Base-by-base conservation (phyloP, 2,329 filamentous ascomycete genomes). In the Didymella keratinophila region DNA sequence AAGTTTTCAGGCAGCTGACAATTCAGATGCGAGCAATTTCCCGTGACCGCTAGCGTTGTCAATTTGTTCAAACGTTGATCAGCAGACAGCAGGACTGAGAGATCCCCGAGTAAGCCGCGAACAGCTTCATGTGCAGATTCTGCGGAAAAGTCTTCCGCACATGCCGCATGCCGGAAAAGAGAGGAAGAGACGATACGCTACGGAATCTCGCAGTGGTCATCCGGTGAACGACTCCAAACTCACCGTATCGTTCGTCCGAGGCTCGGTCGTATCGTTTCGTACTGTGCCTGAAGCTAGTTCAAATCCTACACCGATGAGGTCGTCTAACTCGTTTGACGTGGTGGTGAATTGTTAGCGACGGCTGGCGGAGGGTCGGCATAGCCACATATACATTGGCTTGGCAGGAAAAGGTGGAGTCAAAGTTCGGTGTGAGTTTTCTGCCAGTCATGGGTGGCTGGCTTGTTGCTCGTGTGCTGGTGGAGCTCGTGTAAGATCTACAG, bases 171-270 rank as follows among this genome's bases (percentile, higher is more conserved):
- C 51, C 45, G 45, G n/a, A 45, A 44, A 56, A 34, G 20, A 21
- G 6, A 42, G 20, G 36, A 39, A 18, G 36, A 27, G 8, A 42
- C 16, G 25, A 27, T 18, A 45, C 48, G 48, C 48, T 51, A 43
- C 30, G 41, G 23, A 39, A 27, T 23, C n/a, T 28, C 18, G 34
- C 10, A 8, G 12, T 36, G 32, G 20, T 20, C 12, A 30, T 52
- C 50, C 49, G 50, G 39, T 27, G 45, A 50, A 52, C 45, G 18
- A 43, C 25, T 20, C 50, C 44, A 47, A 45, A 46, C 56, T 51
- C 56, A 50, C 56, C 56, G 50, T 50, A 49, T 39, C 50, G 56
- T 58, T 58, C 56, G 41, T 46, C 39, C 50, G 51, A 54, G 56
- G 45, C 51, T 54, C 50, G 45, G 30, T 58, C 45, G 46, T 51